A percentile compares a stretch with the other conserved stretches of the same genome.
These are phyloP conservation scores for Amphibolis antarctica DNA, from an alignment of 106 monocot genomes.

Conservation along the genomic window DNA sequence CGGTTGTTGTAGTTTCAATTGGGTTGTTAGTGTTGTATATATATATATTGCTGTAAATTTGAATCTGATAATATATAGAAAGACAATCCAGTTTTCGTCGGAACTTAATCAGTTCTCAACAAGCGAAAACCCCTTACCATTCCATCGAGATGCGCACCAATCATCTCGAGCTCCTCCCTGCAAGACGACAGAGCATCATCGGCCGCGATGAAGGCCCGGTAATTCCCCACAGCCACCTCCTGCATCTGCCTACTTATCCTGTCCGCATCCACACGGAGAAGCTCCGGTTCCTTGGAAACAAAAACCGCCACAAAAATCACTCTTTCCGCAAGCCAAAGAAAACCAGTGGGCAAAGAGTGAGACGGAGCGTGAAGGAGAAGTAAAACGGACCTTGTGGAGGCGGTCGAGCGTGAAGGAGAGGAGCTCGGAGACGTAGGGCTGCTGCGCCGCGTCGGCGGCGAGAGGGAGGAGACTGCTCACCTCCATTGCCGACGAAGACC, in stretches of 20 bases:
- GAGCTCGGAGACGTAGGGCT: slow-evolving; percentile 94
- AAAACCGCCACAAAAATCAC: background rate
- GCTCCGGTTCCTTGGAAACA: slow-evolving; percentile 60
- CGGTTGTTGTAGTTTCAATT: no score
- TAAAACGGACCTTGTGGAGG: slow-evolving; percentile 64
- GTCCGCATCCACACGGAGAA: slow-evolving; percentile 89
- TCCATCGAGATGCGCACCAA: slow-evolving; percentile 71
- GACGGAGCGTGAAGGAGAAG: background rate
- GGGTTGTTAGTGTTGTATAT: no score
- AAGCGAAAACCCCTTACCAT: slow-evolving; percentile 33
- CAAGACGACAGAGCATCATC: slow-evolving; percentile 68
- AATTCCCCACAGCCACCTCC: slow-evolving; percentile 93
- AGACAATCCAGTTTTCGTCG: no score
- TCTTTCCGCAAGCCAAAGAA: background rate
- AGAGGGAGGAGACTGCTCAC: slow-evolving; percentile 43
- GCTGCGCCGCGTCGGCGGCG: slow-evolving; percentile 39
- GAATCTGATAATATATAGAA: no score
- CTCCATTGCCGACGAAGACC: background rate
- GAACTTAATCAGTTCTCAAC: background rate
- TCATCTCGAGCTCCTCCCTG: slow-evolving; percentile 44
- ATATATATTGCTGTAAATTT: no score
- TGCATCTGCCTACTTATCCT: slow-evolving; percentile 94
- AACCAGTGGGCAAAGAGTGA: background rate
- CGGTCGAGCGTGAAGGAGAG: slow-evolving; percentile 97
- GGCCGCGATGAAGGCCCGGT: slow-evolving; percentile 78